A percentile compares a stretch with the other conserved stretches of the same genome.
Evolutionary conservation across 768 basidiomycete genomes (phyloP).

Genomic region (Suillus ampliporus): DNA sequence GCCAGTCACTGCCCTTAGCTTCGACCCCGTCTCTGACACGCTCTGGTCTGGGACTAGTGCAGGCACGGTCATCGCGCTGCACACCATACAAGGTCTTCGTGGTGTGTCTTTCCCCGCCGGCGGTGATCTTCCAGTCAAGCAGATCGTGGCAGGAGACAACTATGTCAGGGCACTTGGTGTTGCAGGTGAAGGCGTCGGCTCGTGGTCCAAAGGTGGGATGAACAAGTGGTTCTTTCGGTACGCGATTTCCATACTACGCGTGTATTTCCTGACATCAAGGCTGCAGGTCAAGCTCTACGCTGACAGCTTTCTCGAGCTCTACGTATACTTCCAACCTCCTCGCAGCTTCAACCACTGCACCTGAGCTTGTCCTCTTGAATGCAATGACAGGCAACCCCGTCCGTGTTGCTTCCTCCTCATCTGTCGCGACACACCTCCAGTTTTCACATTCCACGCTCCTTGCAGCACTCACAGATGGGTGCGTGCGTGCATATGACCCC

Average conservation of each 20-base stretch:
- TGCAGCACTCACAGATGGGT: conserved; percentile 77
- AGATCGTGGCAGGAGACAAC: conserved; percentile 78
- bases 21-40: conserved; percentile 91
- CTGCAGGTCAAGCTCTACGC: conserved; percentile 37
- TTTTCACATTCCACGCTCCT: conserved; percentile 67
- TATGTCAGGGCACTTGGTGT: conserved; percentile 71
- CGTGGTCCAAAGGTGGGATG: conserved; percentile 84
- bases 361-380: conserved; percentile 75
- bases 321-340: conserved; percentile 57
- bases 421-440: conserved; percentile 67
- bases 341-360: conserved; percentile 61
- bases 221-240: conserved; percentile 85
- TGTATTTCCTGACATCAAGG: conserved; percentile 40
- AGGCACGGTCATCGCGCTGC: conserved; percentile 73
- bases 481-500: conserved; percentile 71
- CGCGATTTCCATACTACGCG: conserved; percentile 29
- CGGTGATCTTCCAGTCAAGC: conserved; percentile 69
- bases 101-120: conserved; percentile 81
- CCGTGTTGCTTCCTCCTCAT: conserved; percentile 60
- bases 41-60: conserved; percentile 83
- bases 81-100: conserved; percentile 63
- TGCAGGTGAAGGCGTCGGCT: conserved; percentile 70
- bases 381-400: conserved; percentile 70
- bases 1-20: conserved; percentile 77
- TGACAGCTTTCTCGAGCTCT: conserved; percentile 52